Evolutionary conservation across 169 alveolate genomes (phyloP), one percentile per base, ranked within the genome.

Genomic region (Babesia caballi): DNA sequence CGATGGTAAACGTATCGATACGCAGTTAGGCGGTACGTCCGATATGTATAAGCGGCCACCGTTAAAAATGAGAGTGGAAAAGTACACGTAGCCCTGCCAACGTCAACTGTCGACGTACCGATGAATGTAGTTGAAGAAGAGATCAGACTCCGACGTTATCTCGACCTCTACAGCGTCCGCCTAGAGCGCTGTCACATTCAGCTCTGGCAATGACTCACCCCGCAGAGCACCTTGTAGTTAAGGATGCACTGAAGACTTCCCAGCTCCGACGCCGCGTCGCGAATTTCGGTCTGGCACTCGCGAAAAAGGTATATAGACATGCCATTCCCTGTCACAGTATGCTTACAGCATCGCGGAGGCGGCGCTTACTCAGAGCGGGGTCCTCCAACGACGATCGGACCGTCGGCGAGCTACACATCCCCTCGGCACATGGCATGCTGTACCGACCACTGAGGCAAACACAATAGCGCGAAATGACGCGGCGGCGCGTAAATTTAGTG

Each of bases 31-130:
- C 12, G 12, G 46, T 38, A 38, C 46, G 46, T 38, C 46, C n/a
- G n/a, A n/a, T n/a, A n/a, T n/a, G n/a, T n/a, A n/a, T n/a, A n/a
- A n/a, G n/a, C n/a, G n/a, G n/a, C n/a, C n/a, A n/a, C n/a, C n/a
- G n/a, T n/a, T n/a, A n/a, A n/a, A n/a, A n/a, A n/a, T n/a, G n/a
- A n/a, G n/a, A n/a, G n/a, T n/a, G n/a, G n/a, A n/a, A n/a, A n/a
- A n/a, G n/a, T n/a, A n/a, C n/a, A n/a, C n/a, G n/a, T n/a, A n/a
- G n/a, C n/a, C n/a, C n/a, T 38, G 14, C 23, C n/a, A n/a, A n/a
- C n/a, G n/a, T n/a, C n/a, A n/a, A n/a, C n/a, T n/a, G 12, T 51
- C 52, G 52, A 67, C 78, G n/a, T 52, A 67, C 78, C 68, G 30
- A 28, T 67, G 78, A 17, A 53, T 28, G 56, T 52, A 67, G 30